These are phyloP conservation scores for Coniferiporia sulphurascens DNA, from an alignment of 1,284 basidiomycete species.

Conservation along the genomic window DNA sequence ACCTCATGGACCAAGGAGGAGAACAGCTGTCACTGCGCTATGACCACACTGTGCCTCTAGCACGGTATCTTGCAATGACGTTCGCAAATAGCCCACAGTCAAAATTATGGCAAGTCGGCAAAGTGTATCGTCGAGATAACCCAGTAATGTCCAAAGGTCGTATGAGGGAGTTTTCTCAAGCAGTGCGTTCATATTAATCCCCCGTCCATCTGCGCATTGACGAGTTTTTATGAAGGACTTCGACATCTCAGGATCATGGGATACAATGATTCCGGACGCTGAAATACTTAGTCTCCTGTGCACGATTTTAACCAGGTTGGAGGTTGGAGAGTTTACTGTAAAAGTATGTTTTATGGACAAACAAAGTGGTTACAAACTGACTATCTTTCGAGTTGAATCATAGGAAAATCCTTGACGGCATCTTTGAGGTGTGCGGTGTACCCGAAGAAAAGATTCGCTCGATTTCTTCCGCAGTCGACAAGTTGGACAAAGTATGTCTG, in stretches of 20 bases:
- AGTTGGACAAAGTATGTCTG: conserved; percentile 84
- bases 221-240: conserved; percentile 70
- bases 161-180: conserved; percentile 99
- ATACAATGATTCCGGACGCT: conserved; percentile 96
- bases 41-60: conserved; percentile 96
- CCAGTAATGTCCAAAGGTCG: conserved; percentile 98
- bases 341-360: conserved; percentile 53
- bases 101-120: conserved; percentile 97
- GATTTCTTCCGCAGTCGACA: conserved; percentile 98
- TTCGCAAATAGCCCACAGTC: conserved; percentile 65
- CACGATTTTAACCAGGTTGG: conserved; percentile 78
- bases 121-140: conserved; percentile 95
- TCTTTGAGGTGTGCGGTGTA: conserved; percentile 96
- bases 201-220: background rate
- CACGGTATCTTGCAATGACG: conserved; percentile 94
- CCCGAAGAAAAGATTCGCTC: conserved; percentile 85
- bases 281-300: conserved; percentile 85
- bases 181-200: conserved; percentile 48
- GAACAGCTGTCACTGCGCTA: conserved; percentile 94
- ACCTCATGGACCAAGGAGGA: conserved; percentile 97
- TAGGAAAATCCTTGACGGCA: conserved; percentile 95
- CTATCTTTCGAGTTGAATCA: conserved; percentile 73
- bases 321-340: conserved; percentile 91
- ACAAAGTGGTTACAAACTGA: background rate
- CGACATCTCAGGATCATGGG: conserved; percentile 92